Conservation (phyloP, 179 eudicot genomes). For the Vitellaria paradoxa region DNA sequence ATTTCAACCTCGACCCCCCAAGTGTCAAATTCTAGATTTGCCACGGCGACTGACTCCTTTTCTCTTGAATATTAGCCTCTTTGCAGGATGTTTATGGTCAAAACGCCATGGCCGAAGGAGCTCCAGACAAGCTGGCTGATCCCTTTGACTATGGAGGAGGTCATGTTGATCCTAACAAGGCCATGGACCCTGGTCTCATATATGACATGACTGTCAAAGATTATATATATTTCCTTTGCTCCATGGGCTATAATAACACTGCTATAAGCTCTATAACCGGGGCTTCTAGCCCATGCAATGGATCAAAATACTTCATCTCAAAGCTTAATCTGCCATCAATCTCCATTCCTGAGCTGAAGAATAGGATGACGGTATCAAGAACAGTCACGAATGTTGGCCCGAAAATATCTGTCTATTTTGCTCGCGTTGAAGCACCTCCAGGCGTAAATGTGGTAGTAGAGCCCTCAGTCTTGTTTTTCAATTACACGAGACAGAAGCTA, state of each 20-base stretch:
- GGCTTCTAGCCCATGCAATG: slow-evolving; percentile 8
- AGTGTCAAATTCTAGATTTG: too few species aligned
- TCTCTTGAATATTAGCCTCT: slow-evolving; percentile 15
- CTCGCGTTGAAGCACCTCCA: slow-evolving; percentile 22
- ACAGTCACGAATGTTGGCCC: slow-evolving; percentile 35
- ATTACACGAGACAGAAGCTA: slow-evolving; percentile 9
- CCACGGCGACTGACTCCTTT: neutral
- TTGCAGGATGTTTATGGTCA: slow-evolving; percentile 19
- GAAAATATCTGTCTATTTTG: slow-evolving; percentile 14
- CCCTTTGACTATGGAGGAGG: slow-evolving; percentile 46
- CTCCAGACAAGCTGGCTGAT: slow-evolving; percentile 29
- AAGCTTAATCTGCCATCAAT: slow-evolving; percentile 31
- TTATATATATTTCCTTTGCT: slow-evolving; percentile 31
- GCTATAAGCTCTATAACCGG: slow-evolving; percentile 18
- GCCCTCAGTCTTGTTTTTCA: slow-evolving; percentile 25
- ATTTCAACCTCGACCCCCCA: too few species aligned
- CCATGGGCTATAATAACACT: slow-evolving; percentile 31
- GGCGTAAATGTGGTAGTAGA: slow-evolving; percentile 23
- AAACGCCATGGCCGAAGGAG: slow-evolving; percentile 26
- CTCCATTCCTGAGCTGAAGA: slow-evolving; percentile 26
- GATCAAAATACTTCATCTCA: slow-evolving; percentile 7
- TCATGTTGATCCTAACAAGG: slow-evolving; percentile 34
- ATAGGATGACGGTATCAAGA: slow-evolving; percentile 22
- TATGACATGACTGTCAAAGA: slow-evolving; percentile 25
- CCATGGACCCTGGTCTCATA: slow-evolving; percentile 38